phyloP scores from a whole-genome alignment of 2,329 filamentous ascomycete species.

The Cyanodermella asteris region DNA sequence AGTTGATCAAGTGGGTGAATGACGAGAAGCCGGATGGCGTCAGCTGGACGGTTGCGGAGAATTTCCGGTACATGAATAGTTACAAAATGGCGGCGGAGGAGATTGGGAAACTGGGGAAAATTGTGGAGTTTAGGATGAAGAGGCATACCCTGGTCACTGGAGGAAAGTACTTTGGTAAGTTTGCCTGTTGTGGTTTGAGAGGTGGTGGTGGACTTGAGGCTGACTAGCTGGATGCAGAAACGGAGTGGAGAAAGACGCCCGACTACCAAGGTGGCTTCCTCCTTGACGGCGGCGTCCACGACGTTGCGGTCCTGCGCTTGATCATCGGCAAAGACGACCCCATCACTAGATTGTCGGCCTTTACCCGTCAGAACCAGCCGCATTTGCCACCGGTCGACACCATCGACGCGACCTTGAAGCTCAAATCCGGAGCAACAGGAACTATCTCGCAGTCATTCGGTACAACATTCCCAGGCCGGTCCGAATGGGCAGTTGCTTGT shows the following conservation, averaged over 20 bases:
- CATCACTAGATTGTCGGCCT: slow-evolving; percentile 24
- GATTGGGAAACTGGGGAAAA: slow-evolving; percentile 23
- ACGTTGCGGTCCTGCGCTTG: slow-evolving; percentile 28
- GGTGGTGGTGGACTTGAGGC: background rate
- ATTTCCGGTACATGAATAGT: slow-evolving; percentile 30
- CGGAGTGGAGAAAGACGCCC: slow-evolving; percentile 33
- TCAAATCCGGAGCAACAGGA: slow-evolving; percentile 26
- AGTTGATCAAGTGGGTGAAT: slow-evolving; percentile 29
- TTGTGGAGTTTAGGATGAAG: slow-evolving; percentile 28
- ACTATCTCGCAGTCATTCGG: slow-evolving; percentile 30
- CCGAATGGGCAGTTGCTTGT: slow-evolving; percentile 27
- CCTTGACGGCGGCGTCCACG: slow-evolving; percentile 36
- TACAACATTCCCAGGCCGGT: slow-evolving; percentile 26
- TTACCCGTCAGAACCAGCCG: slow-evolving; percentile 25
- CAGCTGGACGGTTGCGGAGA: slow-evolving; percentile 33
- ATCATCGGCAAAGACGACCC: slow-evolving; percentile 24
- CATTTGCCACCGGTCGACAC: slow-evolving; percentile 36
- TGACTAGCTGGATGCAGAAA: slow-evolving; percentile 15
- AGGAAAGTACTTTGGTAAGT: slow-evolving; percentile 30
- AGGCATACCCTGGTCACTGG: slow-evolving; percentile 24
- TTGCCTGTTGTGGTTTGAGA: background rate
- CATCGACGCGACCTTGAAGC: slow-evolving; percentile 27
- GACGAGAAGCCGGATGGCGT: slow-evolving; percentile 14
- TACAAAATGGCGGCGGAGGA: slow-evolving; percentile 24
- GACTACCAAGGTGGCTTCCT: slow-evolving; percentile 37